Conservation (phyloP, 306 rosid genomes). For the Astragalus glycyphyllos region DNA sequence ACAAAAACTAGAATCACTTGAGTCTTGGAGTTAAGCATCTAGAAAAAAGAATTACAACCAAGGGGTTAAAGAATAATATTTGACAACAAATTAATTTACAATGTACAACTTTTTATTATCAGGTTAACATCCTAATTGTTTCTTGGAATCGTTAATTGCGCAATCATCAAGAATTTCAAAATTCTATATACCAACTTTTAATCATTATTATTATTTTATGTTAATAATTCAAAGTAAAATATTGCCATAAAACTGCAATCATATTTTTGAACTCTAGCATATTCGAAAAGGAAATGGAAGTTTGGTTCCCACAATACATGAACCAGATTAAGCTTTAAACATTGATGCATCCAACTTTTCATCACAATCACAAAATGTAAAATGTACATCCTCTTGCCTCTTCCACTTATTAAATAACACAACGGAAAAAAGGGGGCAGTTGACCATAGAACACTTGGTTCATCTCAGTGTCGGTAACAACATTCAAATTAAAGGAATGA, state of each 20-base stretch:
- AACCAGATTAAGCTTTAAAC: slow-evolving; percentile 37
- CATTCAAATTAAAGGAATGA: slow-evolving; percentile 56
- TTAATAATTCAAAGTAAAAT: too few species aligned
- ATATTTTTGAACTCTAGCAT: background rate
- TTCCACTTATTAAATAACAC: slow-evolving; percentile 67
- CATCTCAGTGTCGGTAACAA: slow-evolving; percentile 55
- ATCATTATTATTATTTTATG: too few species aligned
- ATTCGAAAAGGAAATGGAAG: background rate
- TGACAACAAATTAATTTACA: too few species aligned
- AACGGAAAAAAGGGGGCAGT: slow-evolving; percentile 48
- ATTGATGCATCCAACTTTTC: slow-evolving; percentile 53
- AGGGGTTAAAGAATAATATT: too few species aligned
- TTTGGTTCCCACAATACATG: slow-evolving; percentile 17
- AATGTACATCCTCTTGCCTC: slow-evolving; percentile 63
- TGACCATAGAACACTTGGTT: slow-evolving; percentile 52
- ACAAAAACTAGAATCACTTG: too few species aligned
- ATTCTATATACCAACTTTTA: too few species aligned
- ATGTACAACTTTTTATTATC: too few species aligned
- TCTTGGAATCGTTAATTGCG: too few species aligned
- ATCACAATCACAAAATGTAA: slow-evolving; percentile 42
- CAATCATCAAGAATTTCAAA: too few species aligned
- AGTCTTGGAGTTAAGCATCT: too few species aligned
- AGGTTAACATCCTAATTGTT: too few species aligned
- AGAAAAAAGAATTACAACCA: too few species aligned
- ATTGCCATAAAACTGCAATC: background rate